Conservation (phyloP, 2,329 filamentous ascomycete species). For the Berkeleyomyces basicola region DNA sequence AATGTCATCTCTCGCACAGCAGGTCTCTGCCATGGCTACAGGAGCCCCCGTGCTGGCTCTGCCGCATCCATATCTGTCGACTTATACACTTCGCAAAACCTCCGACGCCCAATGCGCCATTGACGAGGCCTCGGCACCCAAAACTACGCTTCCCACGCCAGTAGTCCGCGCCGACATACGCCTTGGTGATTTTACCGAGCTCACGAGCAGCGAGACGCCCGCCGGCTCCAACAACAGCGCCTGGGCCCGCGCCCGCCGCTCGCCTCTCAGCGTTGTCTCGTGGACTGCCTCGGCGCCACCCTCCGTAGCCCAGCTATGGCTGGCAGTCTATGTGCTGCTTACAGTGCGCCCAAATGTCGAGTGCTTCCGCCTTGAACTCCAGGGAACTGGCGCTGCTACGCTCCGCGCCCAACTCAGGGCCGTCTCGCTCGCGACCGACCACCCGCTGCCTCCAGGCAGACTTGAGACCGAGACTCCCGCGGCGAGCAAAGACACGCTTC, state of each 20-base stretch:
- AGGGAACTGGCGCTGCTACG: slow-evolving; percentile 22
- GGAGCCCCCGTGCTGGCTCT: slow-evolving; percentile 30
- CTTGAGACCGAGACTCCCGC: slow-evolving; percentile 19
- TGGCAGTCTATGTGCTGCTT: slow-evolving; percentile 35
- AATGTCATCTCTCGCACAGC: slow-evolving; percentile 8
- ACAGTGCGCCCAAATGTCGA: slow-evolving; percentile 33
- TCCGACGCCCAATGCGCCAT: slow-evolving; percentile 23
- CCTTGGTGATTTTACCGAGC: slow-evolving; percentile 30
- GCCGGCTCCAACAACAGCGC: slow-evolving; percentile 36
- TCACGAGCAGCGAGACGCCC: slow-evolving; percentile 33
- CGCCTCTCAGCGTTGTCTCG: slow-evolving; percentile 28
- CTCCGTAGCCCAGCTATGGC: slow-evolving; percentile 34
- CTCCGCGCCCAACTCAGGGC: slow-evolving; percentile 27
- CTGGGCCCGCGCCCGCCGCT: slow-evolving; percentile 39
- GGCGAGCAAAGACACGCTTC: slow-evolving; percentile 19
- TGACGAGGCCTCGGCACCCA: slow-evolving; percentile 17
- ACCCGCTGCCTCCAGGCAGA: slow-evolving; percentile 22
- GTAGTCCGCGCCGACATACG: slow-evolving; percentile 22
- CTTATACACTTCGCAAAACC: slow-evolving; percentile 26
- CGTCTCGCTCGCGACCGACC: slow-evolving; percentile 32
- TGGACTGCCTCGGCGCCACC: slow-evolving; percentile 29
- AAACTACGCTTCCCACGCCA: slow-evolving; percentile 19
- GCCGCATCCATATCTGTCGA: slow-evolving; percentile 32
- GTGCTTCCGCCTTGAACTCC: slow-evolving; percentile 30
- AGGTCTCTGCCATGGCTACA: slow-evolving; percentile 16